Base-by-base conservation (phyloP, 495 filamentous ascomycete species). In the Penicillium fimorum region DNA sequence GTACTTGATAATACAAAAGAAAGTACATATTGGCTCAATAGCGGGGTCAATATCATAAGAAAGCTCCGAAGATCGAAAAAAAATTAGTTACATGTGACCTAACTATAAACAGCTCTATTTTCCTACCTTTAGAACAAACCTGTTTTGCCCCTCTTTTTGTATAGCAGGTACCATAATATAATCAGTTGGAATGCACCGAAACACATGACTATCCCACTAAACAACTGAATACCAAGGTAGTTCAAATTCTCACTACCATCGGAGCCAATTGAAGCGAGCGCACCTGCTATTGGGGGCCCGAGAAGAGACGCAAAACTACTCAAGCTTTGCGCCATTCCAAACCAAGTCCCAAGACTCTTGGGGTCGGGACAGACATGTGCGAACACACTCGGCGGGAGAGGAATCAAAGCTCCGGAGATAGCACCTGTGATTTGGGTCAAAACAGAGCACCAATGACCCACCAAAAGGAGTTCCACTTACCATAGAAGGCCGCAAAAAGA, bases 301-400 rank as follows among this genome's bases (percentile, higher is more conserved):
- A 84, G 84, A 33, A 91, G 70, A 27, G 76, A 76, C 3, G 88
- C 86, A 53, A 91, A 82, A 47, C 83, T 84, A 32, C 82, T 77
- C 46, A 89, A 79, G 11, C 78, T 83, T 50, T 90, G 88, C n/a
- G 83, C 76, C 85, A 91, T 89, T 17, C 87, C 89, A 68, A 90
- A 81, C 47, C 87, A 77, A 43, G 82, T 79, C 0, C 89, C 86
- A 17, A 80, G 70, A 60, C 84, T 85, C 1, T 74, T 68, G 55
- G 82, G 55, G 61, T 91, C 82, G 6, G 63, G 64, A 52, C 80
- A 84, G 49, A 90, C 83, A 59, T 88, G 85, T 2, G 84, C 82
- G 43, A 87, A 71, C 20, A 86, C 70, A 10, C 80, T 79, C 0
- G 85, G 83, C 1, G 77, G 71, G 8, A 90, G 70, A 5, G 79